Evolutionary conservation across 148 eudicot species (phyloP).

Genomic region (Rheum nobile): DNA sequence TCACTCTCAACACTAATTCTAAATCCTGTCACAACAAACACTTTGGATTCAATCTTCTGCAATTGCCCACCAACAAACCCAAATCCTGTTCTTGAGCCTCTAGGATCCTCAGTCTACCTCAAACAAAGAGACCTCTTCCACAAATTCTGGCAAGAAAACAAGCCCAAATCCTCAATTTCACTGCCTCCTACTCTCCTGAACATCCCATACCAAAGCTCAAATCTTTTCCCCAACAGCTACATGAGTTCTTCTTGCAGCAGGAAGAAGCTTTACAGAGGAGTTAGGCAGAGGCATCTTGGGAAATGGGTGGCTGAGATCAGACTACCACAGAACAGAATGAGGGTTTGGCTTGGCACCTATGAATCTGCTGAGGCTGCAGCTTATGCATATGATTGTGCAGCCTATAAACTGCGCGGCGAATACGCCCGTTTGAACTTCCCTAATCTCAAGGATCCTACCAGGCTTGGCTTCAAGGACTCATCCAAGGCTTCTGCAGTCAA

Average conservation of each 20-base stretch:
- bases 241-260: conserved; percentile 17
- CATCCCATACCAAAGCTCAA: conserved; percentile 13
- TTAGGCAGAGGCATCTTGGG: conserved; percentile 20
- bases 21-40: conserved; percentile 42
- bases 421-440: conserved; percentile 43
- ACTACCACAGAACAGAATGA: conserved; percentile 51
- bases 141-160: conserved; percentile 41
- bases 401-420: conserved; percentile 53
- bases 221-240: background rate
- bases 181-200: background rate
- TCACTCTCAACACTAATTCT: conserved; percentile 62
- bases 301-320: conserved; percentile 74
- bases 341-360: conserved; percentile 71
- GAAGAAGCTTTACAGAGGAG: conserved; percentile 22
- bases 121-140: conserved; percentile 62
- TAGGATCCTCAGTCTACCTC: conserved; percentile 74
- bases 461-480: conserved; percentile 38
- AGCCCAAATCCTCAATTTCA: conserved; percentile 14
- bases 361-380: conserved; percentile 58
- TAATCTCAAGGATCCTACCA: conserved; percentile 37
- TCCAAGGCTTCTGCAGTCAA: conserved; percentile 43
- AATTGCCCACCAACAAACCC: conserved; percentile 18
- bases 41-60: conserved; percentile 72
- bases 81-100: conserved; percentile 26
- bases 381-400: conserved; percentile 52